phyloP scores from a whole-genome alignment of 2,329 filamentous ascomycete species.

The Byssothecium circinans region DNA sequence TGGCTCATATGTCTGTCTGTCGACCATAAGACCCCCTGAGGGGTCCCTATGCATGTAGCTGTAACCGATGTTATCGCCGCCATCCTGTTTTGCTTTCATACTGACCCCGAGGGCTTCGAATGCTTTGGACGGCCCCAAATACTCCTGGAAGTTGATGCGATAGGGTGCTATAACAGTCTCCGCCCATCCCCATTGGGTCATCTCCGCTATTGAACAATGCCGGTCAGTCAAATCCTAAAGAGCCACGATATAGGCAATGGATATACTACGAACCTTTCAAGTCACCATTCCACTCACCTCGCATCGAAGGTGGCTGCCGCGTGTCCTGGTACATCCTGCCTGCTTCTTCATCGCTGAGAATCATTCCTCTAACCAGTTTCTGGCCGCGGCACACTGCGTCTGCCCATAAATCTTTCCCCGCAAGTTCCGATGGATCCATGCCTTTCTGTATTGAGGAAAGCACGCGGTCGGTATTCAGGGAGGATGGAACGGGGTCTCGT shows the following conservation, averaged over 20 bases:
- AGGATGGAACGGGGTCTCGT: too few relatives aligned
- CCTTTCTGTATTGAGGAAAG: too few relatives aligned
- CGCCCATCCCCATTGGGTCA: too few relatives aligned
- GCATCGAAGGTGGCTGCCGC: constrained; percentile 16
- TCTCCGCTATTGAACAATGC: too few relatives aligned
- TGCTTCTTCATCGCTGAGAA: constrained; percentile 13
- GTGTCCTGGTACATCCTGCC: constrained; percentile 14
- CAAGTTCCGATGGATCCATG: too few relatives aligned
- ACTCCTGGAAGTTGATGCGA: too few relatives aligned
- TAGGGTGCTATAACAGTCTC: too few relatives aligned
- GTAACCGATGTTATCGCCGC: constrained; percentile 20
- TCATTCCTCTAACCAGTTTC: constrained; percentile 13
- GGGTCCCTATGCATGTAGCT: constrained; percentile 18
- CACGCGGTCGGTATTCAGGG: too few relatives aligned
- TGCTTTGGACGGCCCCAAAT: too few relatives aligned
- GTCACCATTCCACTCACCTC: constrained; percentile 19
- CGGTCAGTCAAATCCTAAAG: too few relatives aligned
- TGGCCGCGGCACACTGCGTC: constrained; percentile 9
- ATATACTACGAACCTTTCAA: constrained; percentile 4
- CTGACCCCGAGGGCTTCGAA: constrained; percentile 10
- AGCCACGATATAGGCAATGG: too few relatives aligned
- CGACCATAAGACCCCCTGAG: constrained; percentile 9
- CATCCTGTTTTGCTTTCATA: constrained; percentile 3
- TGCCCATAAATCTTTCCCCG: neutral
- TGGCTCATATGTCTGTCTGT: constrained; percentile 3